Base-by-base conservation (phyloP, 768 basidiomycete species). In the Lyophyllum shimeji region DNA sequence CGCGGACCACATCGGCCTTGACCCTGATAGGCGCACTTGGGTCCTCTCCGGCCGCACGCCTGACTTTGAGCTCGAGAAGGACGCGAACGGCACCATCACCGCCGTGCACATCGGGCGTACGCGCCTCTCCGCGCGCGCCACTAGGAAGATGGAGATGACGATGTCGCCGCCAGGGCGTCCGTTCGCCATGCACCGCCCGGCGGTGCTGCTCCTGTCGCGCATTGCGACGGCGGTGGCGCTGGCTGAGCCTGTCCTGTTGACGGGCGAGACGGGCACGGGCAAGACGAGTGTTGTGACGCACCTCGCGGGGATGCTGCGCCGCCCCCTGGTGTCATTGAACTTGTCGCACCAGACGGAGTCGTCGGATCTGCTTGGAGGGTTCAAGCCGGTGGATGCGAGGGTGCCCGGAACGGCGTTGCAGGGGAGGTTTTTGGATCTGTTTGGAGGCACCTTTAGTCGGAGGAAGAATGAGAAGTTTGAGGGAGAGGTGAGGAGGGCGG, bases 261-360 rank as follows among this genome's bases (percentile, higher is more conserved):
- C 95, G 0, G 97, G 97, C 45, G 97, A 99, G 75, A 99, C 97
- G 1, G 97, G 97, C n/a, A 99, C 97, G 1, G 97, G 97, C 13
- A 99, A 99, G 72, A 99, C 97, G 0, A 95, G 95, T 50, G 82
- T 86, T 18, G 83, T 99, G 15, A 90, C 94, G 2, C 86, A 97
- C 64, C 79, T 98, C 27, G 89, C 97, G 11, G 79, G 86, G 1
- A 70, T 90, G n/a, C 80, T 97, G 25, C 81, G 79, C 7, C 82
- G 84, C 11, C 85, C 87, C 0, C 80, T 99, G 31, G 82, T 93
- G 52, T 93, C 95, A 0, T 81, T 99, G 55, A 99, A 99, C 67
- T 70, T 98, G 63, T 97, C 94, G 1, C 93, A 95, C 65, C 97
- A 99, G 69, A 97, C 95, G 0, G 96, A 98, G 69, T 89, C 93